A percentile compares a stretch with the other conserved stretches of the same genome.
Evolutionary conservation across 306 rosid genomes (phyloP).

Genomic region (Canavalia ensiformis): DNA sequence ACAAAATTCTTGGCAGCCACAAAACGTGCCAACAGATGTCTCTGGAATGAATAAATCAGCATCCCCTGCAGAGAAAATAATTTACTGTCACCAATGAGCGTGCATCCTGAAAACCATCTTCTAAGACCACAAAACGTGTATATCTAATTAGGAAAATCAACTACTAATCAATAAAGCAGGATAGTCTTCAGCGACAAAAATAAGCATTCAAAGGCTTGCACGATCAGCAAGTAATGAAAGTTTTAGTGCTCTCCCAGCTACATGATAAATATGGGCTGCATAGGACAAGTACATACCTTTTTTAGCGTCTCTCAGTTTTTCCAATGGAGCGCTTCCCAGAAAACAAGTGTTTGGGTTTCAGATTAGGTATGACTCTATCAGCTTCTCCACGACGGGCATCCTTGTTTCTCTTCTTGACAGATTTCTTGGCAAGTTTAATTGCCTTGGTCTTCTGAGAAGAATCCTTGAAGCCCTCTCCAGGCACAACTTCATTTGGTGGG

Average conservation of each 20-base stretch:
- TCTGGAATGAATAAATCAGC: conserved; percentile 1
- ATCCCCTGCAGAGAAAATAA: conserved; percentile 44
- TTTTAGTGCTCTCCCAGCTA: not conserved
- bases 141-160: conserved; percentile 27
- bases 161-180: not conserved
- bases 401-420: conserved; percentile 79
- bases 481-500: conserved; percentile 72
- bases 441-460: conserved; percentile 81
- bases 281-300: conserved; percentile 36
- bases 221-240: not conserved
- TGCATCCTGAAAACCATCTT: conserved; percentile 2
- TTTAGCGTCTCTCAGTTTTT: conserved; percentile 79
- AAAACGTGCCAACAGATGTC: not conserved
- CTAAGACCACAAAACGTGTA: conserved; percentile 17
- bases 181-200: not conserved
- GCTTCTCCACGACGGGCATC: conserved; percentile 91
- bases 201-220: not conserved
- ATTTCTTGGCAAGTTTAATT: conserved; percentile 65
- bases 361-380: conserved; percentile 83
- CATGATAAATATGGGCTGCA: conserved; percentile 13
- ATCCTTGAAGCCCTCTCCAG: conserved; percentile 90
- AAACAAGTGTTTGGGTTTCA: conserved; percentile 84
- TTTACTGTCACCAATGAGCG: not conserved
- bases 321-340: conserved; percentile 84
- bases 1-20: conserved; percentile 13